Evolutionary conservation across 768 basidiomycete genomes (phyloP).

Genomic region (Bullera alba): DNA sequence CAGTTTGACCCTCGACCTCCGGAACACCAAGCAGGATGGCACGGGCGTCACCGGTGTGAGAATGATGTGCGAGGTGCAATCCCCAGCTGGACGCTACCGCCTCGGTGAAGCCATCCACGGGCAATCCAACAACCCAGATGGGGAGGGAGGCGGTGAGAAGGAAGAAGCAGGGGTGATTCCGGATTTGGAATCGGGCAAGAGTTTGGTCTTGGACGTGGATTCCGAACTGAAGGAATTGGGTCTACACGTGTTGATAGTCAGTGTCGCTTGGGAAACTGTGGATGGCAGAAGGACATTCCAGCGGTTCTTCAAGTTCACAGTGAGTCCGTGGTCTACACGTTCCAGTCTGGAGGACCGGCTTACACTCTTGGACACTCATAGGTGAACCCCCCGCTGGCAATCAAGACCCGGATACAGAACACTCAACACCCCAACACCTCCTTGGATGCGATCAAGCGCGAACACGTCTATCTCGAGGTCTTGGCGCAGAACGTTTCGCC

Average conservation of each 20-base stretch:
- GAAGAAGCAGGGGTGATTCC: conserved; percentile 35
- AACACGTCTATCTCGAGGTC: conserved; percentile 83
- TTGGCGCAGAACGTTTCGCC: conserved; percentile 85
- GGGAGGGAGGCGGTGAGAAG: conserved; percentile 63
- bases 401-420: conserved; percentile 86
- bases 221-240: conserved; percentile 93
- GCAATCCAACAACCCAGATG: conserved; percentile 48
- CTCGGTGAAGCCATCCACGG: conserved; percentile 31
- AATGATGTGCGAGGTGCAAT: conserved; percentile 75
- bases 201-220: conserved; percentile 61
- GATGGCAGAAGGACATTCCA: conserved; percentile 54
- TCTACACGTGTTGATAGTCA: conserved; percentile 79
- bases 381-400: conserved; percentile 90
- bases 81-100: conserved; percentile 54
- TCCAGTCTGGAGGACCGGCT: neutral
- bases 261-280: conserved; percentile 72
- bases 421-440: conserved; percentile 67
- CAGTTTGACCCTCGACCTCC: conserved; percentile 68
- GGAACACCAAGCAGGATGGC: conserved; percentile 65
- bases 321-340: conserved; percentile 52
- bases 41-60: conserved; percentile 56
- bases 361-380: conserved; percentile 37
- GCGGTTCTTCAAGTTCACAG: conserved; percentile 86
- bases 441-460: conserved; percentile 59
- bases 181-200: conserved; percentile 52